phyloP scores from a whole-genome alignment of 805 yeast genomes.

The Ogataea nitratoaversa region DNA sequence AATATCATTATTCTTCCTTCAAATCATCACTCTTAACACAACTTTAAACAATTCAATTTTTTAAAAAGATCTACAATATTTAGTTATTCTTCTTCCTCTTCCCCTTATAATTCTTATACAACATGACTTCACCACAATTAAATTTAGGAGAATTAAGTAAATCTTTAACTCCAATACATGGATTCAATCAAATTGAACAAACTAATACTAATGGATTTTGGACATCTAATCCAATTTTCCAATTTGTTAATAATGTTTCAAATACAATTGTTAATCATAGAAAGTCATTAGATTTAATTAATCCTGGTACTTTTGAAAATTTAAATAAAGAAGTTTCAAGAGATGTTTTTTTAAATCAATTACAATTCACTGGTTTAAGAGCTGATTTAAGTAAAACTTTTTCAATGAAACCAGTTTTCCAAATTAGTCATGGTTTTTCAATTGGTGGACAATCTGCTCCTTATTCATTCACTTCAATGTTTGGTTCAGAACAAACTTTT shows the following conservation, averaged over 20 bases:
- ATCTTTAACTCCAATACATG: constrained; percentile 53
- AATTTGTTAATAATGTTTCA: constrained; percentile 74
- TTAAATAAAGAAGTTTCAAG: constrained; percentile 88
- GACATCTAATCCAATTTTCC: constrained; percentile 80
- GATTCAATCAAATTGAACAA: constrained; percentile 44
- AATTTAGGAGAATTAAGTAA: constrained; percentile 60
- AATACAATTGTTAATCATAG: constrained; percentile 72
- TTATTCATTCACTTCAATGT: constrained; percentile 86
- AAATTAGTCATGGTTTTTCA: constrained; percentile 89
- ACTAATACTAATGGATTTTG: constrained; percentile 58
- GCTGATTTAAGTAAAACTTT: constrained; percentile 95
- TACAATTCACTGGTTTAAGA: constrained; percentile 90
- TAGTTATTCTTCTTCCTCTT: too few relatives aligned
- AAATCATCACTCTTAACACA: not conserved
- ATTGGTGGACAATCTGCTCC: constrained; percentile 87
- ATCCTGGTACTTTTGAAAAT: constrained; percentile 95
- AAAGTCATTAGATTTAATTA: constrained; percentile 70
- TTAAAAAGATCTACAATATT: constrained; percentile 3
- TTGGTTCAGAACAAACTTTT: constrained; percentile 79
- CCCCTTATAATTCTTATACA: constrained; percentile 21
- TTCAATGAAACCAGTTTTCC: constrained; percentile 89
- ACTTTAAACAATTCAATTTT: not conserved
- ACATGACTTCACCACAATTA: constrained; percentile 27
- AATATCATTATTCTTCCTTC: too few relatives aligned
- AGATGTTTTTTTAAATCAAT: constrained; percentile 87